phyloP scores from a whole-genome alignment of 2,329 filamentous ascomycete genomes.

The Mollisia scopiformis region DNA sequence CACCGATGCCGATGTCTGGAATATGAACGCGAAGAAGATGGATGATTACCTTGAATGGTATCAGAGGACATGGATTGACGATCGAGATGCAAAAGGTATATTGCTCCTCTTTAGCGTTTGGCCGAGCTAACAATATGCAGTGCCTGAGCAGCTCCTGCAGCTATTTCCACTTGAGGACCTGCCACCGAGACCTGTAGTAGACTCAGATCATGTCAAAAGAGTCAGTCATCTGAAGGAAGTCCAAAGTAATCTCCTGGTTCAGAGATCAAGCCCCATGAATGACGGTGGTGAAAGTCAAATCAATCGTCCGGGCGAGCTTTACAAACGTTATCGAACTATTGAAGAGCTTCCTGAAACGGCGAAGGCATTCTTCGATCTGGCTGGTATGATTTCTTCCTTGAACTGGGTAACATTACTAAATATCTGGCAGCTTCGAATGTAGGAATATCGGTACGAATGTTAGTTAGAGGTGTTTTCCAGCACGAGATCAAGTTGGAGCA shows the following conservation, averaged over 20 bases:
- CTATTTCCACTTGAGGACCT: slow-evolving; percentile 38
- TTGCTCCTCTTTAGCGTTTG: neutral
- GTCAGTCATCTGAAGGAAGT: slow-evolving; percentile 27
- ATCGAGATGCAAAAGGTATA: slow-evolving; percentile 43
- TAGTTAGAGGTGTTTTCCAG: slow-evolving; percentile 32
- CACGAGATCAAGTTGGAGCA: slow-evolving; percentile 33
- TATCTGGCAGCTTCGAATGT: slow-evolving; percentile 28
- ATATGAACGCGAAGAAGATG: slow-evolving; percentile 62
- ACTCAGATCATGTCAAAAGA: slow-evolving; percentile 30
- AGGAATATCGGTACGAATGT: slow-evolving; percentile 29
- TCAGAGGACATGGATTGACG: slow-evolving; percentile 63
- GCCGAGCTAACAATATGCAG: slow-evolving; percentile 21
- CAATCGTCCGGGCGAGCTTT: slow-evolving; percentile 38
- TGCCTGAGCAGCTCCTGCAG: slow-evolving; percentile 37
- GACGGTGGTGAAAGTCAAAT: slow-evolving; percentile 17
- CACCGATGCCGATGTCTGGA: slow-evolving; percentile 63
- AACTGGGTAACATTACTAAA: slow-evolving; percentile 1
- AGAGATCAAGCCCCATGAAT: slow-evolving; percentile 31
- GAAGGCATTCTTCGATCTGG: slow-evolving; percentile 45
- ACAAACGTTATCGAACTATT: slow-evolving; percentile 41
- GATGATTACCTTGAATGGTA: slow-evolving; percentile 84
- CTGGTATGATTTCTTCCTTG: slow-evolving; percentile 39
- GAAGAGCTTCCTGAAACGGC: slow-evolving; percentile 47
- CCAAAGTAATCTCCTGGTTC: slow-evolving; percentile 30
- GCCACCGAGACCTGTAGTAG: slow-evolving; percentile 16